Base-by-base conservation (phyloP, 805 yeast genomes). In the Priceomyces melissophilus region DNA sequence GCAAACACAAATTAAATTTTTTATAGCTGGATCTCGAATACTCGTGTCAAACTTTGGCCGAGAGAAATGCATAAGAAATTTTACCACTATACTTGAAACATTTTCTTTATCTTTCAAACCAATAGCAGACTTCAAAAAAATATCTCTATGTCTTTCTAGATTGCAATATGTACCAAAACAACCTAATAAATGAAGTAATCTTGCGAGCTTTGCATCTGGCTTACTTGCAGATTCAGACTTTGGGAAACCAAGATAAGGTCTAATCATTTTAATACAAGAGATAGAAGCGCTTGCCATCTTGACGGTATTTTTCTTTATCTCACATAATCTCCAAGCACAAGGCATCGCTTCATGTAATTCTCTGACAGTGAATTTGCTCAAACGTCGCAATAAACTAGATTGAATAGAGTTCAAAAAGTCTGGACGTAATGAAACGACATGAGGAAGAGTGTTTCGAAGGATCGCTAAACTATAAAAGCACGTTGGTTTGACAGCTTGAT, bases 331-430 rank as follows among this genome's bases (percentile, higher is more conserved):
- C 84, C 88, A 81, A 3, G 79, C 60, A 42, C 87, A 71, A 1
- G 89, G 88, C 57, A 87, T 74, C 0, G 91, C 95, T 52, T 81
- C 82, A n/a, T 77, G 77, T 7, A 87, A 58, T 48, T 86, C 93
- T 42, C 57, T 67, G 0, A 73, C 69, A 38, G 71, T 75, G 60
- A 82, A 75, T 45, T 76, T 82, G 2, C 90, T 81, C 26, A 87
- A 57, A 26, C 76, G 63, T 27, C 66, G 65, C 45, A 85, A 54
- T n/a, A 87, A 50, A 2, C 76, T 67, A 0, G 67, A 52, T 53
- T 79, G 82, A 11, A 81, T 69, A 8, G 69, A 73, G 15, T 57
- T 46, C 20, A 79, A 50, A 50, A 81, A 83, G 2, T 65, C 70
- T 0, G 76, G 71, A 36, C 81, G 73, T 35, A 84, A 61, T 4